Evolutionary conservation across 2,329 filamentous ascomycete genomes (phyloP), one percentile per base, ranked within the genome.

Genomic region (Talaromyces rugulosus): DNA sequence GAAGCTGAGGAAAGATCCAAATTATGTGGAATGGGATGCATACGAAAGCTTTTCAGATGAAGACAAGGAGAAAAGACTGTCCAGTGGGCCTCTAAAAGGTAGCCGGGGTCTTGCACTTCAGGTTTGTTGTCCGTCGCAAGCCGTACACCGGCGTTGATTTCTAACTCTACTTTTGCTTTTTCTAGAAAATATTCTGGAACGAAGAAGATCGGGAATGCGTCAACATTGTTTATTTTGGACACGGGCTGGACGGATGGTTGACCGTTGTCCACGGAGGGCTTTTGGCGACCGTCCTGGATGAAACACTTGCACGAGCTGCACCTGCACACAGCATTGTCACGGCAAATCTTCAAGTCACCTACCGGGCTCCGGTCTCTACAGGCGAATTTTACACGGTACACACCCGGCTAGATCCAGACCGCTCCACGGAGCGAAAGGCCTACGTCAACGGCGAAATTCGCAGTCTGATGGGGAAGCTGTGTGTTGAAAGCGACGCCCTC

Each of bases 241-340:
- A 79, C n/a, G 84, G 80, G 1, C 71, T 89, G 23, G 79, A 82
- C 55, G 89, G 90, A 4, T 93, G 89, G 88, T 89, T 89, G 1
- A 83, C 84, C 12, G 80, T 90, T 47, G 85, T 87, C 58, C 90
- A 94, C 76, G 90, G 90, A 60, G 90, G 90, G 14, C 80, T 83
- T 6, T 80, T 90, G 56, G 88, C 87, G 7, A 91, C 87, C 0
- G 73, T 90, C 3, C 75, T 92, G 42, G 85, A 90, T 72, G 90
- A 92, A 77, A 84, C 82, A 58, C 80, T 91, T 64, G 86, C 86
- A n/a, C 80, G 88, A 51, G 87, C 85, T 63, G 85, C 85, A 11
- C 78, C 80, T 1, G 75, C 73, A 8, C 75, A 78, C 52, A 82
- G 81, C 36, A 82, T 84, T 68, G 75, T 88, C 66, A 83, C 86